Conservation (phyloP, 192 early-diverging fungal species). For the Lobulomyces angularis region DNA sequence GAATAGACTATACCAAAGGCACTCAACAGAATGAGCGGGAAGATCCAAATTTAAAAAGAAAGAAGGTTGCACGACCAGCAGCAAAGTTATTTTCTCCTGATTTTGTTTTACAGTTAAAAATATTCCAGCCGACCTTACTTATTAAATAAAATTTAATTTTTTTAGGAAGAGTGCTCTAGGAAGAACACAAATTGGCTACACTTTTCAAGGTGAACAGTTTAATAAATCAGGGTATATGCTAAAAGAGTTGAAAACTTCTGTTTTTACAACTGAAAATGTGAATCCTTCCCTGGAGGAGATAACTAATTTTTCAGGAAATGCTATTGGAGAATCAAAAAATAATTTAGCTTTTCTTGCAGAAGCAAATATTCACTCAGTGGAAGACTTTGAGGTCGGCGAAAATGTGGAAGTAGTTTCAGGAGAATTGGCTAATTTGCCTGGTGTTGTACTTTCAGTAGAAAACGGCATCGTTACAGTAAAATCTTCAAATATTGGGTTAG, state of each 20-base stretch:
- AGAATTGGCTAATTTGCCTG: slow-evolving; percentile 64
- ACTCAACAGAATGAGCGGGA: slow-evolving; percentile 18
- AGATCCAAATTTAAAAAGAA: slow-evolving; percentile 3
- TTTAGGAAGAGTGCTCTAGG: not conserved
- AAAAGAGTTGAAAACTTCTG: slow-evolving; percentile 48
- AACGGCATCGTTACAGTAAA: slow-evolving; percentile 58
- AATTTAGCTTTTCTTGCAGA: slow-evolving; percentile 22
- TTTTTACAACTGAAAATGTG: slow-evolving; percentile 46
- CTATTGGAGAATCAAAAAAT: slow-evolving; percentile 38
- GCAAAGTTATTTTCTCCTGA: too few relatives aligned
- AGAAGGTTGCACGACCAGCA: too few relatives aligned
- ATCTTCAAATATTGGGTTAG: slow-evolving; percentile 12
- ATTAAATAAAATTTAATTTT: too few relatives aligned
- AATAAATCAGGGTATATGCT: slow-evolving; percentile 66
- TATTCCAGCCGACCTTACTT: too few relatives aligned
- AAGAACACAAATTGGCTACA: slow-evolving; percentile 6
- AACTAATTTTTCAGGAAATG: slow-evolving; percentile 61
- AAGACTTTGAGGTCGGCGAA: slow-evolving; percentile 59
- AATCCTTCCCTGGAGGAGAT: slow-evolving; percentile 90
- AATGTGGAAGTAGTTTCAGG: slow-evolving; percentile 75
- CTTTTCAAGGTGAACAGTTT: slow-evolving; percentile 13
- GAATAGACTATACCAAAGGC: slow-evolving; percentile 12
- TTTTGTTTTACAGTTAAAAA: too few relatives aligned
- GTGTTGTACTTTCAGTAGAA: slow-evolving; percentile 62
- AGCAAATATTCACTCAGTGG: slow-evolving; percentile 6